Evolutionary conservation across 2,329 filamentous ascomycete genomes (phyloP), one percentile per base, ranked within the genome.

Genomic region (Ophiostoma himal-ulmi): DNA sequence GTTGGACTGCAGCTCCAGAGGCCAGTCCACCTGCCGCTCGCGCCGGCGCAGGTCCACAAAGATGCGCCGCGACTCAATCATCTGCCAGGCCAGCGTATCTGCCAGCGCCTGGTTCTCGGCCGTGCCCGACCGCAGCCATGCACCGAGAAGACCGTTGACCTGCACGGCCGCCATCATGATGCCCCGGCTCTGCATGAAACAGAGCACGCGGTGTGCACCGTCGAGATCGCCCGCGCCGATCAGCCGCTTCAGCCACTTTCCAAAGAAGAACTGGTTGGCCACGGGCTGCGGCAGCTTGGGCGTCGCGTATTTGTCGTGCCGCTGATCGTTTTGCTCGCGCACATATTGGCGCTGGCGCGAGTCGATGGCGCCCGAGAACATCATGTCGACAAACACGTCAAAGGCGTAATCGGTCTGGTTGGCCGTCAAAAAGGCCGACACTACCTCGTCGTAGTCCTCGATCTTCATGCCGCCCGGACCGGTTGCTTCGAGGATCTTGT

Each of bases 301-400:
- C 26, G 44, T 20, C 60, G 17, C 34, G 17, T n/a, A 41, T 37
- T 36, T 30, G 39, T 37, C n/a, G 6, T 39, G 30, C 14, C 75
- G 77, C 8, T 76, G 75, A 68, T 74, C 39, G 3, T 44, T 41
- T 26, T 67, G 36, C 17, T 62, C 8, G 10, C 6, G 34, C 20
- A 34, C 48, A n/a, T 60, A 34, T 1, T 22, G n/a, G 30, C 68
- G 77, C 71, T 80, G 81, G 68, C 80, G 80, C 67, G 86, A 76
- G 70, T 86, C 82, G 69, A 87, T 78, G 64, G 82, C 77, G 5
- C 85, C 85, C 4, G 86, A 85, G 71, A 88, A 86, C 88, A 96
- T 93, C 93, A 97, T 96, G 77, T 97, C 92, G 74, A 90, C 91
- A 78, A 96, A 96, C 0, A 92, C 87, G 69, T 88, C 86, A 70